A percentile compares a stretch with the other conserved stretches of the same genome.
Evolutionary conservation across 2,329 filamentous ascomycete genomes (phyloP).

Genomic region (Exophiala oligosperma): DNA sequence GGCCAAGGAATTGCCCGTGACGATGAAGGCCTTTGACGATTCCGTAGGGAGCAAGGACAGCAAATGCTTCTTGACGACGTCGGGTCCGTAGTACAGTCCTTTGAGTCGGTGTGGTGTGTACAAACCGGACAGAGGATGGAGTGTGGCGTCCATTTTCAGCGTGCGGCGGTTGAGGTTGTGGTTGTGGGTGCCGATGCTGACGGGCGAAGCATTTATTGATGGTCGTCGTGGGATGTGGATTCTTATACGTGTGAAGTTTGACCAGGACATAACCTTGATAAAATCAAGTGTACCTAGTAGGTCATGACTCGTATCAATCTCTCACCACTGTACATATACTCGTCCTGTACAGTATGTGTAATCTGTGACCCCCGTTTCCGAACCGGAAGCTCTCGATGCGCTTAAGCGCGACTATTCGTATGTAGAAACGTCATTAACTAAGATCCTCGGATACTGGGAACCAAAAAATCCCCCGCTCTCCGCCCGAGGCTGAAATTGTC

Average conservation of each 20-base stretch:
- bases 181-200: background rate
- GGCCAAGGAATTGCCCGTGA: slow-evolving; percentile 56
- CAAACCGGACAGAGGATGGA: slow-evolving; percentile 48
- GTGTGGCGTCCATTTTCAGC: slow-evolving; percentile 21
- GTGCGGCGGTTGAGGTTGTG: background rate
- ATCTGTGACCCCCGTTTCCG: no score
- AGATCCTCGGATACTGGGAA: background rate
- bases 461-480: background rate
- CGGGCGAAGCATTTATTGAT: background rate
- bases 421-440: background rate
- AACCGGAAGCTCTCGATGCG: no score
- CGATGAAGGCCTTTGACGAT: slow-evolving; percentile 57
- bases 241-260: background rate
- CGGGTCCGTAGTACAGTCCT: slow-evolving; percentile 51
- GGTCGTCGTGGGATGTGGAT: background rate
- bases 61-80: slow-evolving; percentile 49
- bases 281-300: background rate
- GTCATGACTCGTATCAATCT: no score
- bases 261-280: background rate
- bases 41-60: slow-evolving; percentile 42
- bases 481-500: background rate
- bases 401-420: background rate
- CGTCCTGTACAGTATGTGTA: no score
- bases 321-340: no score
- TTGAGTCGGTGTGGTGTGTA: slow-evolving; percentile 52